Conservation (phyloP, 306 rosid species). For the Vigna reflexopilosa region DNA sequence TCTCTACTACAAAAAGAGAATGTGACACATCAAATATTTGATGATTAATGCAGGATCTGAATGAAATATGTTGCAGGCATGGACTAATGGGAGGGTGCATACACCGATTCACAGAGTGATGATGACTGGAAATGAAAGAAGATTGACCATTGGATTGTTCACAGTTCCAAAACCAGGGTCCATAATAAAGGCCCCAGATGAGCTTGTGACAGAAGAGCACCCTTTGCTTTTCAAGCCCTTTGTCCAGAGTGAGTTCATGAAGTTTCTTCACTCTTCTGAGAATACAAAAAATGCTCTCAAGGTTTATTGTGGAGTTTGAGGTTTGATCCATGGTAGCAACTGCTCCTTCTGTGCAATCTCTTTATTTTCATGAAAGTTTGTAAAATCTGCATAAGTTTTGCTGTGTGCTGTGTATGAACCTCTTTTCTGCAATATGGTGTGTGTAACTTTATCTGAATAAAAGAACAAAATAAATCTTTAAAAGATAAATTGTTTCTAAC, state of each 20-base stretch:
- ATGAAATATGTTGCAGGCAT: conserved; percentile 57
- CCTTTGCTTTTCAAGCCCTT: conserved; percentile 68
- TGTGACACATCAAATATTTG: background rate
- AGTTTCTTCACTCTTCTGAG: conserved; percentile 47
- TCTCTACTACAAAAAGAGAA: background rate
- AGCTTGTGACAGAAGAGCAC: conserved; percentile 65
- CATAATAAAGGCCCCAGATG: conserved; percentile 59
- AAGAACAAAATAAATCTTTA: too few relatives aligned
- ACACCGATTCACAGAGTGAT: conserved; percentile 61
- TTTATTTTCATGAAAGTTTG: background rate
- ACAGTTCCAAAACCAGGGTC: conserved; percentile 58
- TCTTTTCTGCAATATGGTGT: too few relatives aligned
- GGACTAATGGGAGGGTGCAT: conserved; percentile 68
- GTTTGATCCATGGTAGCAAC: background rate
- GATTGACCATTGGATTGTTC: conserved; percentile 63
- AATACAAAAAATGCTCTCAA: conserved; percentile 48
- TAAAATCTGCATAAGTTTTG: conserved; percentile 4
- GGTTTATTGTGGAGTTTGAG: conserved; percentile 56
- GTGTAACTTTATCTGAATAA: too few relatives aligned
- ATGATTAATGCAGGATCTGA: too few relatives aligned
- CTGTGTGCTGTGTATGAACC: too few relatives aligned
- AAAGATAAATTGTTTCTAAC: too few relatives aligned
- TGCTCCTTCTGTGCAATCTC: background rate
- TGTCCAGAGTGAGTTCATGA: conserved; percentile 59
- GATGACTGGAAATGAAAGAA: conserved; percentile 59